Evolutionary conservation across 2,329 filamentous ascomycete species (phyloP).

Genomic region (Pseudocercospora musae): DNA sequence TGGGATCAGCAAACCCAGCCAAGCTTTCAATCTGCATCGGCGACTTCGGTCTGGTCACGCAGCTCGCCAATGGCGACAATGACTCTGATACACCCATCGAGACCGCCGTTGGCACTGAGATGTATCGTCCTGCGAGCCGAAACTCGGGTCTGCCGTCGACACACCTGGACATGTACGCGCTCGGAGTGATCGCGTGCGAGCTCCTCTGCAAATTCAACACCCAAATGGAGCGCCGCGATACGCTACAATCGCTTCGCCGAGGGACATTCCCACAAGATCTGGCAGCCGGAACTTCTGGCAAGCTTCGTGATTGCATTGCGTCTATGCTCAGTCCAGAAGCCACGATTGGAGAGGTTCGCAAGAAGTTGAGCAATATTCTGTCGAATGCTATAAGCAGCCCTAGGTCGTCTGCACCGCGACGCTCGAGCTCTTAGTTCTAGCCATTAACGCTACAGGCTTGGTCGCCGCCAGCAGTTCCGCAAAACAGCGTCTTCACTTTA

Average conservation of each 20-base stretch:
- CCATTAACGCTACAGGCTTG: neutral
- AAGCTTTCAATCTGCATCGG: conserved; percentile 55
- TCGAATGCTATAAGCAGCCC: neutral
- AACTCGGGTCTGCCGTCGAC: conserved; percentile 40
- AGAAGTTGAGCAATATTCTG: neutral
- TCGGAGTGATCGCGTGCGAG: conserved; percentile 63
- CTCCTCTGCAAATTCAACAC: conserved; percentile 53
- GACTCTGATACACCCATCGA: neutral
- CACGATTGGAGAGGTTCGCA: neutral
- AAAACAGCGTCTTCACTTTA: neutral
- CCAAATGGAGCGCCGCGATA: conserved; percentile 41
- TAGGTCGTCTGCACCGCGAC: neutral
- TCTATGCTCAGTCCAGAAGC: conserved; percentile 8
- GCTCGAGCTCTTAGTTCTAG: neutral
- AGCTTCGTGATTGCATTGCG: conserved; percentile 14
- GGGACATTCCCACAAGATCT: conserved; percentile 17
- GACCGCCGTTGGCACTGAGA: conserved; percentile 56
- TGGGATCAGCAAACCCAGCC: conserved; percentile 17
- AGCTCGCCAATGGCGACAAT: conserved; percentile 42
- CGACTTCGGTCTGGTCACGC: conserved; percentile 64
- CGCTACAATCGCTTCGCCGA: conserved; percentile 33
- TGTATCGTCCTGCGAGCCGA: conserved; percentile 54
- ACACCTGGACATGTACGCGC: conserved; percentile 59
- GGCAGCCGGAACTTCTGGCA: conserved; percentile 8
- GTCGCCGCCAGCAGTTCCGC: neutral